Conservation (phyloP, 108 stramenopile species). For the Schizochytrium sp. region DNA sequence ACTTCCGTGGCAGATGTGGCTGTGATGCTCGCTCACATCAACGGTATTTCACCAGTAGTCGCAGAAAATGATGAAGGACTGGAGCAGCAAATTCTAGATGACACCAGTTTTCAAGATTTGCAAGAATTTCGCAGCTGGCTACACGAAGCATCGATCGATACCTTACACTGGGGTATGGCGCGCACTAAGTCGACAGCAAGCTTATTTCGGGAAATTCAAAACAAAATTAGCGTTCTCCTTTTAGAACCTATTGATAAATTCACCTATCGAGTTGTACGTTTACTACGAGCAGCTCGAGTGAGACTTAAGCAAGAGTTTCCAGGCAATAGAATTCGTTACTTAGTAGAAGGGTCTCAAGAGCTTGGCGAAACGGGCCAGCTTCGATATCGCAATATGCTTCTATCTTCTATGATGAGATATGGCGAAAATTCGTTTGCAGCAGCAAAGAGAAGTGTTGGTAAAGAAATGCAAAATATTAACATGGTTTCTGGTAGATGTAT, state of each 20-base stretch:
- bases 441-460: constrained; percentile 36
- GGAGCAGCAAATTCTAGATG: background rate
- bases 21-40: background rate
- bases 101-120: background rate
- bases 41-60: background rate
- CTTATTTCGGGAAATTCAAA: constrained; percentile 13
- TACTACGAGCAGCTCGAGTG: background rate
- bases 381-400: constrained; percentile 38
- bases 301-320: background rate
- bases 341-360: constrained; percentile 39
- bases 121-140: background rate
- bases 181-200: background rate
- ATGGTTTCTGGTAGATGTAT: background rate
- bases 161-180: background rate
- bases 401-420: constrained; percentile 49
- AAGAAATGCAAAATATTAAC: constrained; percentile 29
- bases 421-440: constrained; percentile 33
- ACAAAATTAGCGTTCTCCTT: constrained; percentile 25
- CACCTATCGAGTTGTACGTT: background rate
- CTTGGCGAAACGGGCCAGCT: constrained; percentile 7
- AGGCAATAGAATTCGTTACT: background rate
- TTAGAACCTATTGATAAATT: background rate
- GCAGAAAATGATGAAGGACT: background rate
- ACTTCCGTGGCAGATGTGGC: constrained; percentile 9
- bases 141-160: background rate